Evolutionary conservation across 768 basidiomycete species (phyloP).

Genomic region (Mycena rebaudengoi): DNA sequence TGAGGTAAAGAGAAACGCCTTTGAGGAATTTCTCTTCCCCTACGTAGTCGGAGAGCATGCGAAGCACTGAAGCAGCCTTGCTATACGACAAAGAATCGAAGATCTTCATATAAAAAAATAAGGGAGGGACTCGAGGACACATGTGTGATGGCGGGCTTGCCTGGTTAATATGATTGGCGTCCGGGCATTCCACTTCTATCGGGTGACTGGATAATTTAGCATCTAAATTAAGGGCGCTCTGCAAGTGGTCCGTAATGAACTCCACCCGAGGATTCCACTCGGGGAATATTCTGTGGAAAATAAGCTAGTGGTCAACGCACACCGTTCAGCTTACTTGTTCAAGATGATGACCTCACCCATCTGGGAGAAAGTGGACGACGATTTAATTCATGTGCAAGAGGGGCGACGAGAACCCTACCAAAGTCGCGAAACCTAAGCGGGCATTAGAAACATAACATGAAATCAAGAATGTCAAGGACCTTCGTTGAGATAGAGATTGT

Average conservation of each 20-base stretch:
- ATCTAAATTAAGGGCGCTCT: slow-evolving; percentile 82
- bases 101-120: no score
- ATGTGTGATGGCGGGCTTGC: no score
- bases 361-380: slow-evolving; percentile 46
- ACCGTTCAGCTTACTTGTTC: slow-evolving; percentile 59
- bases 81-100: slow-evolving; percentile 91
- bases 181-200: slow-evolving; percentile 90
- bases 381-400: not conserved
- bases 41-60: slow-evolving; percentile 90
- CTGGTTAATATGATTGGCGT: slow-evolving; percentile 88
- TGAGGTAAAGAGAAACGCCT: slow-evolving; percentile 92
- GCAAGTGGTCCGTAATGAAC: slow-evolving; percentile 83
- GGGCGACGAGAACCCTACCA: slow-evolving; percentile 55
- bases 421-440: slow-evolving; percentile 85
- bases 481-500: slow-evolving; percentile 84
- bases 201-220: slow-evolving; percentile 90
- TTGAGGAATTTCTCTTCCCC: slow-evolving; percentile 89
- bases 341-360: slow-evolving; percentile 91
- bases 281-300: slow-evolving; percentile 66
- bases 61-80: slow-evolving; percentile 88
- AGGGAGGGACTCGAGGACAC: no score
- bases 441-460: slow-evolving; percentile 13
- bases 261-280: slow-evolving; percentile 87
- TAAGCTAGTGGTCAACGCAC: not conserved
- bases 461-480: slow-evolving; percentile 42